Conservation (phyloP, 1,284 basidiomycete species). For the Microbotryomycetes sp. region DNA sequence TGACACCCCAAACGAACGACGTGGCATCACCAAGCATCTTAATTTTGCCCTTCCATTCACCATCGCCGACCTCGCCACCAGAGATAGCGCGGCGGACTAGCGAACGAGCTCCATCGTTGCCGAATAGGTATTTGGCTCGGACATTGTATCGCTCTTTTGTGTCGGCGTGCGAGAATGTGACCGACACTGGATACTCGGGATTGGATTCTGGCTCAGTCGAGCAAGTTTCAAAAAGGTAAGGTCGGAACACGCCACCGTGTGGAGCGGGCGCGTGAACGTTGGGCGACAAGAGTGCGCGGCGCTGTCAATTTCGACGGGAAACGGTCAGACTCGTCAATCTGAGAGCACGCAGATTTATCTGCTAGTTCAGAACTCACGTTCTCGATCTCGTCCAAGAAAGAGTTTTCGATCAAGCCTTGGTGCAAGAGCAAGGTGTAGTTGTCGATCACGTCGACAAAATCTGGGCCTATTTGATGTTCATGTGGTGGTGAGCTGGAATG, state of each 20-base stretch:
- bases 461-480: slow-evolving; percentile 35
- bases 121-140: slow-evolving; percentile 44
- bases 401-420: slow-evolving; percentile 45
- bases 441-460: slow-evolving; percentile 45
- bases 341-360: background rate
- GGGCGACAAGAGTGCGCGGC: slow-evolving; percentile 28
- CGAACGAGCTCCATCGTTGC: slow-evolving; percentile 43
- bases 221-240: slow-evolving; percentile 34
- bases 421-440: slow-evolving; percentile 45
- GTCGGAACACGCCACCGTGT: slow-evolving; percentile 36
- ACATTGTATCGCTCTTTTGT: slow-evolving; percentile 34
- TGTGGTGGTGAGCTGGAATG: too few relatives aligned
- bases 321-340: background rate
- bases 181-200: slow-evolving; percentile 24
- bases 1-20: slow-evolving; percentile 42
- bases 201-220: slow-evolving; percentile 26
- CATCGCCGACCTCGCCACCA: slow-evolving; percentile 34
- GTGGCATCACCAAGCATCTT: slow-evolving; percentile 42
- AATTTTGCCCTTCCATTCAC: slow-evolving; percentile 37
- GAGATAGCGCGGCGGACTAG: slow-evolving; percentile 40
- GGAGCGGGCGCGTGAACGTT: slow-evolving; percentile 26
- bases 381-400: slow-evolving; percentile 44
- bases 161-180: slow-evolving; percentile 19
- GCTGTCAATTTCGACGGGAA: slow-evolving; percentile 1
- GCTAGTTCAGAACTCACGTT: slow-evolving; percentile 14